These are phyloP conservation scores for Rhodomyrtus tomentosa DNA, from an alignment of 345 rosid species.

Conservation along the genomic window DNA sequence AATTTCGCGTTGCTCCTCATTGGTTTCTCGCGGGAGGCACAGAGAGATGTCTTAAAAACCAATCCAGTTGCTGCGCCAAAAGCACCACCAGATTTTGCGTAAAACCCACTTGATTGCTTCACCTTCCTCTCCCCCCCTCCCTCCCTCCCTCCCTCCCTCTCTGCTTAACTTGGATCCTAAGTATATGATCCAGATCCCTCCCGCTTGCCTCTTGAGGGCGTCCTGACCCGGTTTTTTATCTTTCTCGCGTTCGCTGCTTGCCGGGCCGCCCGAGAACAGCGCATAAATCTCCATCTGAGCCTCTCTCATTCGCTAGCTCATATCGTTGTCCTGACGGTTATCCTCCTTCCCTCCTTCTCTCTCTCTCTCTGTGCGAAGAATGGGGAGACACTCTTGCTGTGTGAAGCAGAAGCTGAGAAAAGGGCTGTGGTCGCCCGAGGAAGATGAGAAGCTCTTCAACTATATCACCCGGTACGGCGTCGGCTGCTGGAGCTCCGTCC, in stretches of 20 bases:
- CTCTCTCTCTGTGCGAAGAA: no score
- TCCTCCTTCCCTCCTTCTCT: neutral
- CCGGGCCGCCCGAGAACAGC: neutral
- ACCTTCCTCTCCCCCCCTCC: slow-evolving; percentile 30
- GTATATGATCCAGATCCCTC: slow-evolving; percentile 33
- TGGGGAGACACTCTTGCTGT: slow-evolving; percentile 56
- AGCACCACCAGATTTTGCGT: slow-evolving; percentile 55
- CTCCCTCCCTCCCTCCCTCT: slow-evolving; percentile 23
- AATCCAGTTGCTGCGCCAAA: slow-evolving; percentile 33
- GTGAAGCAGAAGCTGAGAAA: slow-evolving; percentile 50
- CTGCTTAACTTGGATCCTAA: slow-evolving; percentile 37
- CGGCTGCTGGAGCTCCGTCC: slow-evolving; percentile 76
- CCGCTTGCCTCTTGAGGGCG: neutral
- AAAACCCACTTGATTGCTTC: slow-evolving; percentile 55
- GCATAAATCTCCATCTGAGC: slow-evolving; percentile 1
- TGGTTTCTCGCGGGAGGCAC: neutral
- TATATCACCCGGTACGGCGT: slow-evolving; percentile 48
- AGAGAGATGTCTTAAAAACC: slow-evolving; percentile 38
- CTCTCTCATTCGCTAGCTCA: neutral
- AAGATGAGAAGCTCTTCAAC: slow-evolving; percentile 55
- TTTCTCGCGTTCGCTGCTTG: neutral
- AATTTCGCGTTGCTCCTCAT: neutral
- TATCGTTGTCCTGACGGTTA: neutral
- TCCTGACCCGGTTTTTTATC: slow-evolving; percentile 3
- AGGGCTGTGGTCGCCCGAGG: slow-evolving; percentile 73